Evolutionary conservation across 2,329 filamentous ascomycete genomes (phyloP), one percentile per base, ranked within the genome.

Genomic region (Tothia fuscella): DNA sequence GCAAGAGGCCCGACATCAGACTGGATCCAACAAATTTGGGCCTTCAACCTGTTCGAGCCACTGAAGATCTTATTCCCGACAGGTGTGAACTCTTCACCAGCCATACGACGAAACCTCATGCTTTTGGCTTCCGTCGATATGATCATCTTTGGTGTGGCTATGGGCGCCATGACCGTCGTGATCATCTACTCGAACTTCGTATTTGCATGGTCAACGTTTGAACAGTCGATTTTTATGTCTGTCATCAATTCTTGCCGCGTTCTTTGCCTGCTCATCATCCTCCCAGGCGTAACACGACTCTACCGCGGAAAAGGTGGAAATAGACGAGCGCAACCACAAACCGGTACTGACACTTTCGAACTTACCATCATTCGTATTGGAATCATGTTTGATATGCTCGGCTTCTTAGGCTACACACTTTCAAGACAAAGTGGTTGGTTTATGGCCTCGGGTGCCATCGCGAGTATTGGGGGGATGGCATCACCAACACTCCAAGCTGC

Each of bases 401-500:
- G 89, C 0, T 81, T 80, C 42, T 52, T 80, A 0, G 86, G 87
- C 3, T 96, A 88, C 55, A 67, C 80, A 0, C 59, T 87, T 34
- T 72, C 78, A 0, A 71, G 73, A 1, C 71, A 67, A 1, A 72
- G 76, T 3, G 60, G 66, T 0, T 49, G 83, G 1, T 91, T 95
- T 58, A 71, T 84, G 3, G 47, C 76, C 1, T 81, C 78, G 14
- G 89, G 85, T 36, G 67, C 84, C 33, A 52, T 88, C 14, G 80
- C 85, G 2, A 72, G 85, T 0, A 63, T 93, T 29, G 89, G 89
- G 19, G 88, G 88, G 1, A 78, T 96, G 34, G 88, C 82, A 0
- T 81, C 80, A 26, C 88, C 91, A 1, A 91, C 84, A 0, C 69
- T 93, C 38, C 86, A 93, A 54, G 80, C 83, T 2, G 74, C 82